phyloP scores from a whole-genome alignment of 2,329 filamentous ascomycete species.

The Phoma sp. region DNA sequence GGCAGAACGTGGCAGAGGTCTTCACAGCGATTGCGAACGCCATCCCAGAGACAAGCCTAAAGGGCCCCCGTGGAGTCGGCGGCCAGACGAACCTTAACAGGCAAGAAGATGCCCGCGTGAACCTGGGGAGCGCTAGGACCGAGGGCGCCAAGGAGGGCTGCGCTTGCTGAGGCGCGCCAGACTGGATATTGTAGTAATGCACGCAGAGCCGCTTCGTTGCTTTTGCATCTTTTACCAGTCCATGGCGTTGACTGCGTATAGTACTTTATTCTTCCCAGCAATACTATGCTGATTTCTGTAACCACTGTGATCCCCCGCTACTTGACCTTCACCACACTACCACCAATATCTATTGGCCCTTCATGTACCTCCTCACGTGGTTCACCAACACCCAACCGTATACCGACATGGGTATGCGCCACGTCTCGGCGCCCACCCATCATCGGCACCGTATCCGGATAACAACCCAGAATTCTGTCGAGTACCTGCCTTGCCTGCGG shows the following conservation, averaged over 20 bases:
- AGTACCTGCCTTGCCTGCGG: neutral
- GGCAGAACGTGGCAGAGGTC: constrained; percentile 91
- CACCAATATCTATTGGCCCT: neutral
- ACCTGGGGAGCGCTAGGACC: constrained; percentile 75
- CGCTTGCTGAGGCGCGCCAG: constrained; percentile 69
- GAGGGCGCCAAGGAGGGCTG: constrained; percentile 87
- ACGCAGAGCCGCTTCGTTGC: constrained; percentile 2
- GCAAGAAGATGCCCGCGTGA: constrained; percentile 76
- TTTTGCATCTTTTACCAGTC: neutral
- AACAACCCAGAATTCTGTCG: neutral
- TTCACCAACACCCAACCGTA: neutral
- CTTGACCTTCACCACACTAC: neutral
- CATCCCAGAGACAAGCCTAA: constrained; percentile 95
- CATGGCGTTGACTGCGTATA: constrained; percentile 10
- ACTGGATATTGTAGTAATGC: constrained; percentile 18
- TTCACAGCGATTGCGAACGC: constrained; percentile 98
- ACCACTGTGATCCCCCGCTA: neutral
- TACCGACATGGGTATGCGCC: constrained; percentile 3
- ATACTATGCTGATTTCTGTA: neutral
- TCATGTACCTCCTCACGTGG: neutral
- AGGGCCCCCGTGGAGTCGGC: constrained; percentile 76
- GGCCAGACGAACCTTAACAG: constrained; percentile 64
- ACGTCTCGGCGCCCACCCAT: constrained; percentile 2
- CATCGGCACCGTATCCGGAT: constrained; percentile 7
- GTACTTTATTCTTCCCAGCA: constrained; percentile 1